Evolutionary conservation across 768 basidiomycete species (phyloP).

Genomic region (Amanita inopinata): DNA sequence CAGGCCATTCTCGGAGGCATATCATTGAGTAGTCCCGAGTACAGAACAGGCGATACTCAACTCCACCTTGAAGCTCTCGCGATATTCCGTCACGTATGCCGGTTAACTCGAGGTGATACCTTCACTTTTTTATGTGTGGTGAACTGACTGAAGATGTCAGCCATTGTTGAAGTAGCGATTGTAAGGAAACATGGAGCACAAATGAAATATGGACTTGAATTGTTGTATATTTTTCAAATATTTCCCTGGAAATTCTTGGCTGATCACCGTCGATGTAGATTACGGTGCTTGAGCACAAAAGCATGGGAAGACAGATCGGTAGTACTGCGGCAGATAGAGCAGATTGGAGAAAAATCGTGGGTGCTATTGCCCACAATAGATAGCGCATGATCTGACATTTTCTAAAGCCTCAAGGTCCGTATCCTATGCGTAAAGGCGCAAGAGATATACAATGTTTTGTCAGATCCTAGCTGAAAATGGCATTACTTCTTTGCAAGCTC

Average conservation of each 20-base stretch:
- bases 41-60: conserved; percentile 62
- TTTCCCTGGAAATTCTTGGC: too few relatives aligned
- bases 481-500: conserved; percentile 47
- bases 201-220: conserved; percentile 64
- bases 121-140: not conserved
- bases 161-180: conserved; percentile 69
- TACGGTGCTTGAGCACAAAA: conserved; percentile 71
- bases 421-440: not conserved
- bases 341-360: conserved; percentile 90
- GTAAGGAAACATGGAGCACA: conserved; percentile 55
- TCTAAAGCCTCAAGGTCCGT: conserved; percentile 1
- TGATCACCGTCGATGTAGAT: conserved; percentile 26
- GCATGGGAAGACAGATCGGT: conserved; percentile 88
- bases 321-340: conserved; percentile 78
- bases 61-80: conserved; percentile 58
- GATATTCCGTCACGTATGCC: conserved; percentile 65
- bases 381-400: not conserved
- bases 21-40: conserved; percentile 58
- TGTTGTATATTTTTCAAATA: conserved; percentile 24
- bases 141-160: conserved; percentile 28
- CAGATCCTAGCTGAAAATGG: conserved; percentile 71
- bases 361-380: conserved; percentile 16
- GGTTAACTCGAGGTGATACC: conserved; percentile 63
- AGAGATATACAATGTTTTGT: conserved; percentile 12
- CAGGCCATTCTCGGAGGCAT: conserved; percentile 72